phyloP scores from a whole-genome alignment of 2,329 filamentous ascomycete species.

The Botryotinia convoluta region DNA sequence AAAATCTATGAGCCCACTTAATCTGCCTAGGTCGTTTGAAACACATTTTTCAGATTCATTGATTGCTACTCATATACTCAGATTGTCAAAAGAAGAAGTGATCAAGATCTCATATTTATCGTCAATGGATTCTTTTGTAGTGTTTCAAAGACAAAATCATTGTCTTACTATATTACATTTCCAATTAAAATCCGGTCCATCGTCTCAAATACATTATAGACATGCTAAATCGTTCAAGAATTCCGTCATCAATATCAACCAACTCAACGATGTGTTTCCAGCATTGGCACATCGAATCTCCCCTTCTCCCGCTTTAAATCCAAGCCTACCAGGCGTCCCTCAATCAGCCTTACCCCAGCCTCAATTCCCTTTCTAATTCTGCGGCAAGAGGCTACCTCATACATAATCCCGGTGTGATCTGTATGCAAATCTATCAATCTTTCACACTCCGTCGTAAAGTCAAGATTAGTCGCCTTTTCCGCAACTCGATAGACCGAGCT shows the following conservation, averaged over 20 bases:
- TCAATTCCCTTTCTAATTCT: background rate
- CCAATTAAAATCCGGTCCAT: background rate
- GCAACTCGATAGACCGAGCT: background rate
- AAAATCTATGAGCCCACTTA: too few relatives aligned
- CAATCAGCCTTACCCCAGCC: background rate
- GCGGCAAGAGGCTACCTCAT: background rate
- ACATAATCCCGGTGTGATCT: background rate
- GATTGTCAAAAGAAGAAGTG: background rate
- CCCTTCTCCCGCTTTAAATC: background rate
- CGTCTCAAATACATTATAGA: background rate
- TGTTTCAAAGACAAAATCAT: background rate
- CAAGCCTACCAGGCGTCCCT: background rate
- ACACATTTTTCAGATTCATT: too few relatives aligned
- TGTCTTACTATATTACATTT: accelerated
- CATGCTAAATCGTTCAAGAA: accelerated
- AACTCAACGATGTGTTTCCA: background rate
- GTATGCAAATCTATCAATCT: background rate
- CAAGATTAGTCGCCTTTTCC: background rate
- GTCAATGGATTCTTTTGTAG: background rate
- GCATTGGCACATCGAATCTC: background rate
- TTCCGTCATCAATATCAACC: background rate
- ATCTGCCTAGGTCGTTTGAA: too few relatives aligned
- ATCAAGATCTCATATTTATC: background rate
- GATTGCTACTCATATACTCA: too few relatives aligned
- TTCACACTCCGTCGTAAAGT: background rate